A percentile compares a stretch with the other conserved stretches of the same genome.
phyloP scores from a whole-genome alignment of 345 rosid species.

The Trapa incisa region DNA sequence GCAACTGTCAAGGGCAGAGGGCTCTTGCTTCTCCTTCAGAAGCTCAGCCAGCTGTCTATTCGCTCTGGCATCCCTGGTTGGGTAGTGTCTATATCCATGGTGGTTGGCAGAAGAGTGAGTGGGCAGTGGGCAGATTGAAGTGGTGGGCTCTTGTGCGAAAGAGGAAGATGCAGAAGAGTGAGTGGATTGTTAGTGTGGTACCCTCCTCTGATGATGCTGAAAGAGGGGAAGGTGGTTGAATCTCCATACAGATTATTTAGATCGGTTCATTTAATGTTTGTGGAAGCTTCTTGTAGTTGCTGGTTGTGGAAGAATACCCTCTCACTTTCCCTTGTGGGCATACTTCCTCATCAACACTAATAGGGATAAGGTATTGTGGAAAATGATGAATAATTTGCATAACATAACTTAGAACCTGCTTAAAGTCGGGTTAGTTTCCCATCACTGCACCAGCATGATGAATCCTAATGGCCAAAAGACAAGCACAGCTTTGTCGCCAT shows the following conservation, averaged over 20 bases:
- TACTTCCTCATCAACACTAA: too few species aligned
- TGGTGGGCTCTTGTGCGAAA: background rate
- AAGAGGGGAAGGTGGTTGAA: conserved; percentile 10
- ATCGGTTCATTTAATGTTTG: background rate
- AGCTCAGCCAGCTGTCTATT: conserved; percentile 33
- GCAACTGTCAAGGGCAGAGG: conserved; percentile 32
- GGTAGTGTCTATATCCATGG: conserved; percentile 6
- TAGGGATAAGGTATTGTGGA: too few species aligned
- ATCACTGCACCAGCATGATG: too few species aligned
- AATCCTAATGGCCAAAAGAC: too few species aligned
- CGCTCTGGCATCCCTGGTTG: conserved; percentile 1
- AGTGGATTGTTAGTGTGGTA: background rate
- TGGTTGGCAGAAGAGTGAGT: background rate
- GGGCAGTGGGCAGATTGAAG: too few species aligned
- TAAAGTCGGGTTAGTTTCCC: too few species aligned
- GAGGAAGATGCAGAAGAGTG: conserved; percentile 7
- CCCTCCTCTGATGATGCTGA: background rate
- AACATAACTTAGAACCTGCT: too few species aligned
- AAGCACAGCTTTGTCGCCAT: too few species aligned
- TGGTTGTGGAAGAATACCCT: background rate
- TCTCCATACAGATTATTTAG: conserved; percentile 4
- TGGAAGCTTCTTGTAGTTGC: background rate
- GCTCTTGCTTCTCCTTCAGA: conserved; percentile 51
- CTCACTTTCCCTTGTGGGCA: too few species aligned
- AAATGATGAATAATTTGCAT: too few species aligned